A percentile compares a stretch with the other conserved stretches of the same genome.
Conservation (phyloP, 2,329 filamentous ascomycete species). For the Penicillium glabrum region DNA sequence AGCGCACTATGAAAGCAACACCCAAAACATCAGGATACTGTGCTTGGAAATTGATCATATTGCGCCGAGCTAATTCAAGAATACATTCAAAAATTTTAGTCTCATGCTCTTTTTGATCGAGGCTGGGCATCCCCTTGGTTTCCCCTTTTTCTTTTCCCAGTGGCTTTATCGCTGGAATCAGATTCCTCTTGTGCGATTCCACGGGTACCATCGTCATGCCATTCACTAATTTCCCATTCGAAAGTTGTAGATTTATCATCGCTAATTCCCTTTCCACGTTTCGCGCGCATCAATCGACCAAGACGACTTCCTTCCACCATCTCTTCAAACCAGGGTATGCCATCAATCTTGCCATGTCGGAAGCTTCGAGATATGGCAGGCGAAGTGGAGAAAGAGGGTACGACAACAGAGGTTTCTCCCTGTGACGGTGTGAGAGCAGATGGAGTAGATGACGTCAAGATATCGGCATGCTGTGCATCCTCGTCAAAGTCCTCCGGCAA, state of each 20-base stretch:
- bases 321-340: conserved; percentile 82
- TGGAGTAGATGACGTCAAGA: conserved; percentile 1
- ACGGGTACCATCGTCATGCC: conserved; percentile 49
- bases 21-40: too few species aligned
- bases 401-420: conserved; percentile 14
- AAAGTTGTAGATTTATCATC: conserved; percentile 66
- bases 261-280: conserved; percentile 59
- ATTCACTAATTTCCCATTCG: conserved; percentile 85
- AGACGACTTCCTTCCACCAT: conserved; percentile 75
- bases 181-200: conserved; percentile 19
- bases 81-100: neutral
- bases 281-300: conserved; percentile 63
- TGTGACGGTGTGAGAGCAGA: conserved; percentile 13
- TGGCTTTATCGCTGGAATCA: conserved; percentile 16
- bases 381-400: conserved; percentile 19
- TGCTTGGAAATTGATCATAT: too few species aligned
- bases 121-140: neutral
- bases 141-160: conserved; percentile 35
- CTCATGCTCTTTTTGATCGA: neutral
- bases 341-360: conserved; percentile 44
- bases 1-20: too few species aligned
- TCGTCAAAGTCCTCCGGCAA: conserved; percentile 55
- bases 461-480: conserved; percentile 17
- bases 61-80: neutral
- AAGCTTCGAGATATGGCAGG: conserved; percentile 33